Conservation (phyloP, 306 rosid genomes). For the Inga laurina region DNA sequence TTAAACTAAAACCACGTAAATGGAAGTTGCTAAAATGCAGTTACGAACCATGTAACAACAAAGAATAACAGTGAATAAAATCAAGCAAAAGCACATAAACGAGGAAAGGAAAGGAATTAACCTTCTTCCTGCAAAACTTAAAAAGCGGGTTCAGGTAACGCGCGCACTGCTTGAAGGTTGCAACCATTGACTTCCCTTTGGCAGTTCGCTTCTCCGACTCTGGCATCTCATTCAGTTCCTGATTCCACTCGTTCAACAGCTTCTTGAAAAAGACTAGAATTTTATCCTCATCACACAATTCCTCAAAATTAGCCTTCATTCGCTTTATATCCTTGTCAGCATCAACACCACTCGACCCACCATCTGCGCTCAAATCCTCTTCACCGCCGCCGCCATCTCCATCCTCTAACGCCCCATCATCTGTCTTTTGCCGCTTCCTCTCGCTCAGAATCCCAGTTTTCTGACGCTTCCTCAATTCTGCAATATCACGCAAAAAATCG, state of each 20-base stretch:
- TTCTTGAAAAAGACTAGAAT: conserved; percentile 88
- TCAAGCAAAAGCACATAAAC: not conserved
- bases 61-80: not conserved
- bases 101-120: conserved; percentile 22
- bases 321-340: conserved; percentile 72
- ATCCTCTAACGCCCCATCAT: conserved; percentile 68
- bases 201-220: conserved; percentile 85
- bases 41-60: not conserved
- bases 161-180: conserved; percentile 96
- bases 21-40: not conserved
- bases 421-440: conserved; percentile 77
- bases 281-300: conserved; percentile 84
- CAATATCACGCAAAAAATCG: conserved; percentile 89
- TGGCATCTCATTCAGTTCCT: conserved; percentile 84
- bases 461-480: conserved; percentile 94
- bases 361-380: conserved; percentile 73
- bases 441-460: conserved; percentile 85
- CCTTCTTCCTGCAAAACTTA: conserved; percentile 98
- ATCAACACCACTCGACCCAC: conserved; percentile 73
- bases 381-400: conserved; percentile 78
- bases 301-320: conserved; percentile 88
- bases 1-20: not conserved
- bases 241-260: conserved; percentile 93
- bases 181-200: conserved; percentile 93
- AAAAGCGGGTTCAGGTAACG: conserved; percentile 90